phyloP scores from a whole-genome alignment of 2,329 filamentous ascomycete species.

The Penicillium sp. region DNA sequence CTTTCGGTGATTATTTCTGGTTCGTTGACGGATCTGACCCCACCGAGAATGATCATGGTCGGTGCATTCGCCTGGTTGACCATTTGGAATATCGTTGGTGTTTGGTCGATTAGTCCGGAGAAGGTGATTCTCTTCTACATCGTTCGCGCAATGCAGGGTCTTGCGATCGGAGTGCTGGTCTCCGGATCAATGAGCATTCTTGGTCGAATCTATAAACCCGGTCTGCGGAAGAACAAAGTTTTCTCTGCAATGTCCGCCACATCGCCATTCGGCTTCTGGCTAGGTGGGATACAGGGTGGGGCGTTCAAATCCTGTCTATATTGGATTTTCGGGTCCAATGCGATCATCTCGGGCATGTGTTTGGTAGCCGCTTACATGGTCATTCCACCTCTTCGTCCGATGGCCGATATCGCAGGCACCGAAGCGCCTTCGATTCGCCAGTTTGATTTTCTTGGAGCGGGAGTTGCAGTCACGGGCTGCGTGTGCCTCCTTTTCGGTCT shows the following conservation, averaged over 20 bases:
- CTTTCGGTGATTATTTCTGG: constrained; percentile 38
- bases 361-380: constrained; percentile 35
- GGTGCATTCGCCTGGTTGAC: constrained; percentile 38
- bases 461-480: constrained; percentile 30
- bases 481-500: constrained; percentile 56
- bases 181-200: constrained; percentile 50
- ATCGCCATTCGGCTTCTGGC: constrained; percentile 43
- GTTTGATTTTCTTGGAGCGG: constrained; percentile 40
- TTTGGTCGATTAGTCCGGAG: constrained; percentile 31
- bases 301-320: constrained; percentile 35
- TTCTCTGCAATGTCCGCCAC: constrained; percentile 44
- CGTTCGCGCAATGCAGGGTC: constrained; percentile 40
- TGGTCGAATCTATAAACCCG: constrained; percentile 44
- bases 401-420: constrained; percentile 21
- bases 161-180: constrained; percentile 48
- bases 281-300: constrained; percentile 45
- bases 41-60: constrained; percentile 31
- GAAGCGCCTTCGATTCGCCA: constrained; percentile 24
- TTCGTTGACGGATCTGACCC: constrained; percentile 34
- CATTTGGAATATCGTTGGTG: constrained; percentile 36
- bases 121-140: constrained; percentile 30
- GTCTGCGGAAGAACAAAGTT: constrained; percentile 34
- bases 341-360: constrained; percentile 35
- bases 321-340: constrained; percentile 45
- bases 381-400: constrained; percentile 34